Base-by-base conservation (phyloP, 1,139 yeast genomes). In the Taphrina communis region DNA sequence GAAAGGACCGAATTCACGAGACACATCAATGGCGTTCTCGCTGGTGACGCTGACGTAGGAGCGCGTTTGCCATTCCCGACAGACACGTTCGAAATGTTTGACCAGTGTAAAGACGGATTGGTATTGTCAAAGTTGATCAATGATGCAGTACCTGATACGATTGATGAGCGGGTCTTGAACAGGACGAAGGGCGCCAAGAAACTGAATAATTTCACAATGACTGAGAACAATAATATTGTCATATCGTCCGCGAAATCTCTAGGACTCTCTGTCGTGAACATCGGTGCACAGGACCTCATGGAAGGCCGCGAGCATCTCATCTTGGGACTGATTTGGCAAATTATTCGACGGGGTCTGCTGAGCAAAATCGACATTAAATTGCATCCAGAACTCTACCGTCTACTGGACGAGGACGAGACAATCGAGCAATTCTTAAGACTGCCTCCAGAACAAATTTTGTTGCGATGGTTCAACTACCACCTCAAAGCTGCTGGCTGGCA, bases 241-340 rank as follows among this genome's bases (percentile, higher is more conserved):
- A 90, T 94, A 80, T 94, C 94, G 78, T 94, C 99, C 2, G 99
- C 99, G 52, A 94, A 94, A 81, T 99, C 98, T 69, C 94, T 94
- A 80, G 94, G 98, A 83, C 90, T 94, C 69, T 65, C 71, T 8
- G 99, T 94, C 65, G 98, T 95, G 66, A 94, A 94, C 77, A 98
- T 94, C 65, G 98, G 94, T 75, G 90, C 98, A 4, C 98, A 94
- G 78, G 98, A 94, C 79, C 90, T 94, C 71, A 92, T 93, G 74
- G 98, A 93, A 75, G 99, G 99, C 75, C 90, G 89, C 75, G 99
- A 94, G 80, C 98, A 94, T 79, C 85, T 94, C 78, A 91, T 94
- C 73, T 82, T 94, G 74, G 99, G 99, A 71, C 85, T 95, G 71
- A 93, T 94, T 75, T 94, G 99, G 99, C 99, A 94, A 82, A 89